These are phyloP conservation scores for Cadophora sp. DNA, from an alignment of 2,329 filamentous ascomycete species.

Conservation along the genomic window DNA sequence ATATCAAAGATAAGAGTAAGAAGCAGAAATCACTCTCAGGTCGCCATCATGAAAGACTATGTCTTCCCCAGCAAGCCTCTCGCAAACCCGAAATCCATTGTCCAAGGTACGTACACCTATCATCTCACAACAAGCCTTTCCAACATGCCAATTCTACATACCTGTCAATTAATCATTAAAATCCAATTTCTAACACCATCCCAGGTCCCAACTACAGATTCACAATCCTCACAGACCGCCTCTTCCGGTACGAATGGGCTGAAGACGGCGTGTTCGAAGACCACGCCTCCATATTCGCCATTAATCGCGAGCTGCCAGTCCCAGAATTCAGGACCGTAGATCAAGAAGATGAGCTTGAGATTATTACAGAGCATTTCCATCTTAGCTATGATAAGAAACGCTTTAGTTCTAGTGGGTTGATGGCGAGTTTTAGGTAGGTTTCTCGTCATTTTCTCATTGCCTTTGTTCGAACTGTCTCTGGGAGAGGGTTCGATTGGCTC, in stretches of 20 bases:
- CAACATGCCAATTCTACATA: neutral
- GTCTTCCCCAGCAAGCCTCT: constrained; percentile 50
- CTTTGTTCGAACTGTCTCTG: too few relatives aligned
- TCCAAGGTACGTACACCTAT: constrained; percentile 44
- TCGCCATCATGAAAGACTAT: constrained; percentile 23
- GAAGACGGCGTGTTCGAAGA: constrained; percentile 66
- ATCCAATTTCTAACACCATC: constrained; percentile 34
- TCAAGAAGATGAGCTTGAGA: constrained; percentile 55
- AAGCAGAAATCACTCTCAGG: neutral
- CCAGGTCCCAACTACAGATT: constrained; percentile 60
- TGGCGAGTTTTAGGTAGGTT: constrained; percentile 28
- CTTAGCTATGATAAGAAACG: constrained; percentile 63
- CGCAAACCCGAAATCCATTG: constrained; percentile 53
- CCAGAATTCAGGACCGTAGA: constrained; percentile 57
- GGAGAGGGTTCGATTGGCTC: too few relatives aligned
- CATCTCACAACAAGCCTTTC: neutral
- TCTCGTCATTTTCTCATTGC: neutral
- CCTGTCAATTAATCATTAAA: neutral
- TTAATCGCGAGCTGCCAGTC: constrained; percentile 57
- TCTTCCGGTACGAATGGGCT: constrained; percentile 69
- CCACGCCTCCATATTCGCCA: constrained; percentile 66
- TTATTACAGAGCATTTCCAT: constrained; percentile 61
- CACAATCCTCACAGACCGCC: constrained; percentile 61
- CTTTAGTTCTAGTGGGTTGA: constrained; percentile 59
- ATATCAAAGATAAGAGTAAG: neutral